Conservation (phyloP, 2,329 filamentous ascomycete species). For the Cladosporium cucumerinum region DNA sequence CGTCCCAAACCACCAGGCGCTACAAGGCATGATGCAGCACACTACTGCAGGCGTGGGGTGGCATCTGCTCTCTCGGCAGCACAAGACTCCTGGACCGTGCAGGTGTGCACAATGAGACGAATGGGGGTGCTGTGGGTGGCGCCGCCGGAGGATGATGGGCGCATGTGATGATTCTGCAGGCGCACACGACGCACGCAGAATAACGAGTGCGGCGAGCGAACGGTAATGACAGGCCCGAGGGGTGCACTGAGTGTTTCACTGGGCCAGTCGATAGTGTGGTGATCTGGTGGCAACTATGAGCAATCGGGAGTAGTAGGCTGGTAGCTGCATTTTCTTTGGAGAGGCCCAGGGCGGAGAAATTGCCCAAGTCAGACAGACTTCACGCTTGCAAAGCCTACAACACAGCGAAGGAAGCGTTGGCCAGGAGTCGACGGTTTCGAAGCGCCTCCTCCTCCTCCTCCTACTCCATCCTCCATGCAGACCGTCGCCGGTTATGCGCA, state of each 20-base stretch:
- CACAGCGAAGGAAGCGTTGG: not conserved
- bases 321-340: not conserved
- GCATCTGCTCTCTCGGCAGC: constrained; percentile 4
- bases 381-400: not conserved
- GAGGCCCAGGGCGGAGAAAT: not conserved
- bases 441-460: not conserved
- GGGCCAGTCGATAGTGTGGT: not conserved
- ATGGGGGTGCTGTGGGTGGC: not conserved
- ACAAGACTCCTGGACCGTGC: constrained; percentile 8
- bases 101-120: not conserved
- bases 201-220: not conserved
- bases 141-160: not conserved
- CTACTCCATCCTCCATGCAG: not conserved
- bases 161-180: constrained; percentile 11
- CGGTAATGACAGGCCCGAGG: not conserved
- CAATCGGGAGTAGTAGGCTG: not conserved
- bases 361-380: not conserved
- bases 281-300: not conserved
- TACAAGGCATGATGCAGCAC: not conserved
- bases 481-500: not conserved
- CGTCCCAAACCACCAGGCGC: not conserved
- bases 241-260: not conserved
- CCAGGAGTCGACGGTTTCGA: not conserved
- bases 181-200: not conserved
- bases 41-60: not conserved